Base-by-base conservation (phyloP, 2,329 filamentous ascomycete genomes). In the Aspergillus puulaauensis region DNA sequence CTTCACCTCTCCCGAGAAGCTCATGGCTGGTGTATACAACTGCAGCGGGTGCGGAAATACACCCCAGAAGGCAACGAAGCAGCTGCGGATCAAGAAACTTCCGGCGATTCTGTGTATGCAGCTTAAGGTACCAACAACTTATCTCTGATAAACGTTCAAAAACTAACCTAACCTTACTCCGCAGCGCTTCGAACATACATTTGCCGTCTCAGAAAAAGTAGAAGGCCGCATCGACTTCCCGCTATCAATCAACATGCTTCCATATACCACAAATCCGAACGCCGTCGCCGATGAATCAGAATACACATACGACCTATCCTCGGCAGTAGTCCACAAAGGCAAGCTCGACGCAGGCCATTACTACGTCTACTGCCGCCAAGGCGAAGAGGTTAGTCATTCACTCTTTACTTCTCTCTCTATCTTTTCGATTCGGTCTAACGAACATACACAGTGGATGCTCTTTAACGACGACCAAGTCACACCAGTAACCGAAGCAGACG, bases 391-490 rank as follows among this genome's bases (percentile, higher is more conserved):
- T 73, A 61, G 79, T 14, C 12, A 14, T 21, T 3, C 51, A 35
- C 9, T n/a, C 9, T 15, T 49, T 11, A 33, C 31, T 19, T 23
- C 8, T 19, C 15, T 37, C 19, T 19, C 37, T 11, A n/a, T 39
- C 12, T 11, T 43, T 23, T 2, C 17, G 11, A n/a, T 23, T 44
- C 31, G 24, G 12, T 24, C 12, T 33, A 33, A 11, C 19, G 23
- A 64, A 43, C 21, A 24, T 24, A 70, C 60, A 15, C 64, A 96
- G 83, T 98, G 93, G 93, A 96, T 96, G 73, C 86, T 90, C 55
- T 97, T 97, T 76, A 96, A 98, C 69, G 93, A 98, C 71, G 93
- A 95, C 72, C 92, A 91, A 72, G 93, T 98, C 23, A 90, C 93
- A 60, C 71, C 93, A 56, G 93, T 91, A 2, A 86, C 86, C 47